Base-by-base conservation (phyloP, 345 rosid genomes). In the Euphorbia tirucalli region DNA sequence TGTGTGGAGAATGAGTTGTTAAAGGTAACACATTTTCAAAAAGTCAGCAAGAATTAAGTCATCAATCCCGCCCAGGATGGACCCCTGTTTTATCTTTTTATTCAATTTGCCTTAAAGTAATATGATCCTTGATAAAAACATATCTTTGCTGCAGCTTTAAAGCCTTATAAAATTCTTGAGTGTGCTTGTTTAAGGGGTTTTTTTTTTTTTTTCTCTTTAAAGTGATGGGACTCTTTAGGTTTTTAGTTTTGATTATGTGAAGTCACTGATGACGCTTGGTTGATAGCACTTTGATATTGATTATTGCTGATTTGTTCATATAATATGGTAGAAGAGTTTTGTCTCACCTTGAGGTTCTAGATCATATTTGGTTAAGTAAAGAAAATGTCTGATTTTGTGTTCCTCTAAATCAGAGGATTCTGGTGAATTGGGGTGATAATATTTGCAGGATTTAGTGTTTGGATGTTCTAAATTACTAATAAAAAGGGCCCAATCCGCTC, bases 21-120 rank as follows among this genome's bases (percentile, higher is more conserved):
- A 55, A n/a, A 35, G 19, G 62, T 24, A 18, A 18, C 25, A 24
- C 11, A 39, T 7, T 22, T 37, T 63, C 50, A 52, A 35, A 46
- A 71, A 63, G 52, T 3, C 27, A 11, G 43, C 22, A 30, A 48
- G 59, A 46, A 48, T 48, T 3, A 30, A 30, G 35, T n/a, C 46
- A 22, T 7, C 46, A 30, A 7, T 22, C 24, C 15, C 35, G 11
- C 52, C 71, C 46, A 0, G 21, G 15, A 7, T 14, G 61, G 61
- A 54, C 15, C 41, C 61, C 11, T n/a, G 6, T 13, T 31, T 60
- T 28, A 30, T 71, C 32, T n/a, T 21, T 63, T 37, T 0, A 21
- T 55, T 63, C 69, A 56, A 65, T 44, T 71, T 61, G 74, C 0
- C 57, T 31, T 35, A 35, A 41, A 55, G 44, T 8, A 55, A 55